These are phyloP conservation scores for Mycena kentingensis DNA, from an alignment of 768 basidiomycete species.

Conservation along the genomic window DNA sequence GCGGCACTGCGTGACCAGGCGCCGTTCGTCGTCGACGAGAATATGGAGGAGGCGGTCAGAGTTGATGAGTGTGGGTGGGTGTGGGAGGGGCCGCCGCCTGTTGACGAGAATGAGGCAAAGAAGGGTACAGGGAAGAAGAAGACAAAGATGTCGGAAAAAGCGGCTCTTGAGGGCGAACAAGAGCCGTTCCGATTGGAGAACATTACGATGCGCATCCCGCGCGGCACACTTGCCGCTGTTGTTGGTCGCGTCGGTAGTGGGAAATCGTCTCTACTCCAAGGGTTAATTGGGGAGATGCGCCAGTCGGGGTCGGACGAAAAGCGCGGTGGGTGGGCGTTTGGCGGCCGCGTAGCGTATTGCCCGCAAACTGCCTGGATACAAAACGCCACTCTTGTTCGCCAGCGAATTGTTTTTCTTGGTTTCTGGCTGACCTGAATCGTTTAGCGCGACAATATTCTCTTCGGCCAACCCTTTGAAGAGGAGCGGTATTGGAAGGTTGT, in stretches of 20 bases:
- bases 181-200: constrained; percentile 53
- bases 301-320: constrained; percentile 40
- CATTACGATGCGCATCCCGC: constrained; percentile 52
- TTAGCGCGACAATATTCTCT: constrained; percentile 66
- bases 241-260: constrained; percentile 73
- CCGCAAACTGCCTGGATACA: constrained; percentile 80
- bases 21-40: constrained; percentile 44
- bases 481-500: constrained; percentile 66
- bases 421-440: background rate
- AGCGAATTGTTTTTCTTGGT: background rate
- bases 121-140: constrained; percentile 12
- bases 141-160: constrained; percentile 5
- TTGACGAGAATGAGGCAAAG: background rate
- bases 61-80: constrained; percentile 58
- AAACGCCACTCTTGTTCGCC: constrained; percentile 55
- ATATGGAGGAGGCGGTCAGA: constrained; percentile 48
- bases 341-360: constrained; percentile 68
- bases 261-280: constrained; percentile 62
- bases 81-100: constrained; percentile 48
- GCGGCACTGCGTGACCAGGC: constrained; percentile 52
- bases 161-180: constrained; percentile 13
- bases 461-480: constrained; percentile 66
- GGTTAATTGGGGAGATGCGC: constrained; percentile 76
- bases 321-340: constrained; percentile 46
- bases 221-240: constrained; percentile 61